Base-by-base conservation (phyloP, 73 alveolate genomes). In the Durusdinium trenchii region DNA sequence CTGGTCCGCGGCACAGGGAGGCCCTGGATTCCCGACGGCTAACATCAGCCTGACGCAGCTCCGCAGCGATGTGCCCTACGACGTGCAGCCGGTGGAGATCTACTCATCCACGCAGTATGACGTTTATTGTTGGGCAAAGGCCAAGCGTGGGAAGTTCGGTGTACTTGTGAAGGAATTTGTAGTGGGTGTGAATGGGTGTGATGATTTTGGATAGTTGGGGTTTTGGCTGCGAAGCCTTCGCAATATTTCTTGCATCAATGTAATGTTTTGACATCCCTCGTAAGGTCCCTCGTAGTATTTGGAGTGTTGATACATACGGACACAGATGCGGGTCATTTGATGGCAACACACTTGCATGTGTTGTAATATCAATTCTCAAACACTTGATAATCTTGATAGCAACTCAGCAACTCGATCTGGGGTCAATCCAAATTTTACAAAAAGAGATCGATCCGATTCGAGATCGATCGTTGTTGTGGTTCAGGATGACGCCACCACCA, bases 61-160 rank as follows among this genome's bases (percentile, higher is more conserved):
- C 43, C 82, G 57, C 30, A 14, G 95, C n/a, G 46, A 35, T 86
- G 83, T 43, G 61, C 95, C 95, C 36, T 28, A 60, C 48, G 83
- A 86, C 51, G 18, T 54, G 14, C 71, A 45, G 12, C 78, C 82
- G 3, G 95, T 86, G 46, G 83, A 81, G 42, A 62, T 86, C 12
- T 42, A 60, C 7, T 81, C 64, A 10, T 57, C 95, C 6, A 57
- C 95, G 4, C 95, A 86, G 48, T 86, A 86, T 35, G 83, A 86
- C 47, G 95, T 86, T 26, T 86, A 86, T 32, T 86, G 95, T 83
- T 86, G 95, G 95, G 95, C 95, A 32, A 61, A 86, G 95, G 95
- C 42, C 94, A 26, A n/a, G 69, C 23, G 69, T 23, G 32, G 23
- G 12, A 16, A 57, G 32, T 12, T 23, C 12, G 69, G 12, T 57